Conservation (phyloP, 169 alveolate genomes). For the Babesia bigemina region DNA sequence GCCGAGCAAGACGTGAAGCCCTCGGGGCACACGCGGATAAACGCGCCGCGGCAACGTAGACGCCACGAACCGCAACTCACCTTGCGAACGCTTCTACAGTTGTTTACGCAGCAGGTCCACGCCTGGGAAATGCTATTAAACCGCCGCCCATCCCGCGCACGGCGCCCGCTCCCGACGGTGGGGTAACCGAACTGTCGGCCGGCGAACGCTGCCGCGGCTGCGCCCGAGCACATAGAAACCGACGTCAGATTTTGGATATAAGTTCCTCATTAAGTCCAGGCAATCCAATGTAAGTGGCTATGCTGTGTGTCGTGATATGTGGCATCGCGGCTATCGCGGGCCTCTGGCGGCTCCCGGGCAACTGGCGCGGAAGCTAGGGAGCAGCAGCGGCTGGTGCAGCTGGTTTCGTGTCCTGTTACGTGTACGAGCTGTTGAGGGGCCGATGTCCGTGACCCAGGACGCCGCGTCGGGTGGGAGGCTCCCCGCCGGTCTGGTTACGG, state of each 20-base stretch:
- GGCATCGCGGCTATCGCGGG: background rate
- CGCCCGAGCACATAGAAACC: constrained; percentile 3
- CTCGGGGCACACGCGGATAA: too few relatives aligned
- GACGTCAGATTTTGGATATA: constrained; percentile 3
- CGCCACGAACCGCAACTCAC: constrained; percentile 8
- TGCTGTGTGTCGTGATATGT: background rate
- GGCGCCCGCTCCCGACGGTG: constrained; percentile 26
- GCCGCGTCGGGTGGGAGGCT: too few relatives aligned
- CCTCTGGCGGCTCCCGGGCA: background rate
- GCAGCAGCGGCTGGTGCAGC: too few relatives aligned
- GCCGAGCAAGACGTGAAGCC: too few relatives aligned
- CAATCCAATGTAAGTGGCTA: constrained; percentile 21
- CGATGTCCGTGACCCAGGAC: too few relatives aligned
- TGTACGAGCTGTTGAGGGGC: too few relatives aligned
- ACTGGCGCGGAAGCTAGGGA: too few relatives aligned
- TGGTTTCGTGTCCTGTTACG: too few relatives aligned
- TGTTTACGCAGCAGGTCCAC: background rate
- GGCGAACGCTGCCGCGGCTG: constrained; percentile 11
- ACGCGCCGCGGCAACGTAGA: background rate
- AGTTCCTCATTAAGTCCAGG: background rate
- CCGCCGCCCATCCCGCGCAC: background rate
- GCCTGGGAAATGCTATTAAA: constrained; percentile 6
- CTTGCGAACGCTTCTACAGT: constrained; percentile 8
- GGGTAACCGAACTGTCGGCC: constrained; percentile 7
- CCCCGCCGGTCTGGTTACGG: too few relatives aligned